These are phyloP conservation scores for Annulohypoxylon maeteangense DNA, from an alignment of 495 filamentous ascomycete genomes.

Conservation along the genomic window DNA sequence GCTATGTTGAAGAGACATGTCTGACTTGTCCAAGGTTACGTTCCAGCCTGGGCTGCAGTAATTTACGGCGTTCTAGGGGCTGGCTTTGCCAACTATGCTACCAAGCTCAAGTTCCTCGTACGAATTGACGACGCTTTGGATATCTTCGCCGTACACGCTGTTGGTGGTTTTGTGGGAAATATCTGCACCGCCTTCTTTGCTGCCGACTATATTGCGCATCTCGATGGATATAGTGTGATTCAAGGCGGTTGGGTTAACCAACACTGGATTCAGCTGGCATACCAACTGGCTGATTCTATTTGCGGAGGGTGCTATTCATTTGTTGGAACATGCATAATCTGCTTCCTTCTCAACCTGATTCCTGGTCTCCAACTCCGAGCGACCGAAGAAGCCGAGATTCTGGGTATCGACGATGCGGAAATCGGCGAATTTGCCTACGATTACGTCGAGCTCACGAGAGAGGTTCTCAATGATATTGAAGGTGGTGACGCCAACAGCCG, in stretches of 20 bases:
- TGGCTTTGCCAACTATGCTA: constrained; percentile 90
- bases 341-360: constrained; percentile 87
- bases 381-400: constrained; percentile 83
- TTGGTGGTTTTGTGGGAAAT: constrained; percentile 91
- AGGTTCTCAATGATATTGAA: constrained; percentile 75
- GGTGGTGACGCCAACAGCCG: constrained; percentile 52
- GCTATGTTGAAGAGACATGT: background rate
- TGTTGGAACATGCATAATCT: constrained; percentile 82
- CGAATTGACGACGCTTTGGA: constrained; percentile 90
- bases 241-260: constrained; percentile 91
- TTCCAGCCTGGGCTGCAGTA: constrained; percentile 93
- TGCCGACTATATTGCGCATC: constrained; percentile 87
- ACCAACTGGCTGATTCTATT: constrained; percentile 89
- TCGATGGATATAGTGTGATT: constrained; percentile 80
- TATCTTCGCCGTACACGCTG: constrained; percentile 91
- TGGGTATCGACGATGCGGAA: constrained; percentile 94
- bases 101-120: constrained; percentile 92
- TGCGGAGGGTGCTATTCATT: constrained; percentile 89
- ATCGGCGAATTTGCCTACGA: constrained; percentile 99
- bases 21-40: constrained; percentile 66
- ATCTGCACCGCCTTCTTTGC: constrained; percentile 92
- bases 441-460: constrained; percentile 91
- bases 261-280: constrained; percentile 87
- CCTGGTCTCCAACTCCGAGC: constrained; percentile 85
- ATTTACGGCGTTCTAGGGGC: constrained; percentile 89